Evolutionary conservation across 148 eudicot species (phyloP).

Genomic region (Pouteria glomerata): DNA sequence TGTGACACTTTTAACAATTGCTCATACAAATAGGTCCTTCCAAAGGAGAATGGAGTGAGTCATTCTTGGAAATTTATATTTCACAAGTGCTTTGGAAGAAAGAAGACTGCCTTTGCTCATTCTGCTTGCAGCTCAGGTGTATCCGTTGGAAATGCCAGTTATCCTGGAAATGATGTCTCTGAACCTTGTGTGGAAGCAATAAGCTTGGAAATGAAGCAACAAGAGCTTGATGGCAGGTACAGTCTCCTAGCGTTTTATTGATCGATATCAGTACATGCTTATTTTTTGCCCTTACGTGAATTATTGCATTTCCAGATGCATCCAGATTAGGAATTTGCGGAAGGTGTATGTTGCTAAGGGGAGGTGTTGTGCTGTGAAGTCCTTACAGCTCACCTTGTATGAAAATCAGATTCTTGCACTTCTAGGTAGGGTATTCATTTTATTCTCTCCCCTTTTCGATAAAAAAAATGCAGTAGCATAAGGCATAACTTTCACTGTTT

Average conservation of each 20-base stretch:
- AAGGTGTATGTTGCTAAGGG: constrained; percentile 69
- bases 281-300: background rate
- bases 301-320: constrained; percentile 62
- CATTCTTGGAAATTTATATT: constrained; percentile 47
- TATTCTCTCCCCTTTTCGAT: background rate
- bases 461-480: background rate
- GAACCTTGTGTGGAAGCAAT: constrained; percentile 55
- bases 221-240: constrained; percentile 84
- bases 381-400: constrained; percentile 73
- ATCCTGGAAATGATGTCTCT: constrained; percentile 23
- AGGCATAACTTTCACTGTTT: background rate
- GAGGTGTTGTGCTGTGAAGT: constrained; percentile 79
- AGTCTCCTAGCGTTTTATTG: background rate
- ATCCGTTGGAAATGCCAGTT: constrained; percentile 15
- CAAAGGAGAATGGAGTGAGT: constrained; percentile 45
- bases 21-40: constrained; percentile 47
- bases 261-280: background rate
- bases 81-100: constrained; percentile 41
- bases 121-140: constrained; percentile 29
- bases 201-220: constrained; percentile 98
- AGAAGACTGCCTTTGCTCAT: constrained; percentile 24
- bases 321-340: constrained; percentile 78
- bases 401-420: constrained; percentile 97
- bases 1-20: constrained; percentile 2
- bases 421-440: constrained; percentile 45